phyloP scores from a whole-genome alignment of 805 yeast species.

The Wickerhamiella brachini region DNA sequence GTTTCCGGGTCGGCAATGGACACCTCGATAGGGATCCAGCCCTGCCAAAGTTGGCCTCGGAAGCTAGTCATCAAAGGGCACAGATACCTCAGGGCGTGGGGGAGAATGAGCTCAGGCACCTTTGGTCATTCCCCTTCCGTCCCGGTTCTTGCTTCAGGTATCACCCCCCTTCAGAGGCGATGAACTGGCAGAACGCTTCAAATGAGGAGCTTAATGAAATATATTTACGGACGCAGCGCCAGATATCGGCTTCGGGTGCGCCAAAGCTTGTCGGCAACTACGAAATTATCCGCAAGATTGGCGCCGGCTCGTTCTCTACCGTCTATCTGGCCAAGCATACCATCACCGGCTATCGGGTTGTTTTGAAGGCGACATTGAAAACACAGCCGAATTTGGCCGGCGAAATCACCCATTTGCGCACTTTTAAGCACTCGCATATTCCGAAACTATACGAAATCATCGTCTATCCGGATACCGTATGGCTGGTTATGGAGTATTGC shows the following conservation, averaged over 20 bases:
- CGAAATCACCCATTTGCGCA: constrained; percentile 79
- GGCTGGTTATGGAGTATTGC: constrained; percentile 86
- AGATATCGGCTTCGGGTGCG: constrained; percentile 3
- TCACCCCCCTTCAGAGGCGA: not conserved
- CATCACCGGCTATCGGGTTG: constrained; percentile 60
- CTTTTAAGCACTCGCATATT: constrained; percentile 70
- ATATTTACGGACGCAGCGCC: constrained; percentile 8
- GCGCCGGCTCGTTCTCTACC: constrained; percentile 82
- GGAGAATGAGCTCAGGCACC: not conserved
- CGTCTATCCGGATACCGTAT: constrained; percentile 62
- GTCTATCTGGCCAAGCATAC: constrained; percentile 75
- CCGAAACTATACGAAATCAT: constrained; percentile 77
- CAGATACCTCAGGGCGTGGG: not conserved
- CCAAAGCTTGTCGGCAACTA: constrained; percentile 70
- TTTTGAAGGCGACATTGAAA: constrained; percentile 63
- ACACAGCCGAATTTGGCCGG: constrained; percentile 77
- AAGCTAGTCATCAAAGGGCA: not conserved
- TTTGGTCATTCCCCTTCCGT: not conserved
- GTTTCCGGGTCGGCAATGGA: constrained; percentile 3
- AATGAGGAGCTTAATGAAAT: constrained; percentile 2
- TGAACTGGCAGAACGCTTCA: not conserved
- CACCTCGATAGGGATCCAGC: constrained; percentile 7
- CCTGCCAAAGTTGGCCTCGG: constrained; percentile 1
- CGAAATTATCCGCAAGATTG: constrained; percentile 55
- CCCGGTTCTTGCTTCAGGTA: not conserved